Evolutionary conservation across 2,329 filamentous ascomycete species (phyloP), one percentile per base, ranked within the genome.

Genomic region (Pestalotiopsis fici): DNA sequence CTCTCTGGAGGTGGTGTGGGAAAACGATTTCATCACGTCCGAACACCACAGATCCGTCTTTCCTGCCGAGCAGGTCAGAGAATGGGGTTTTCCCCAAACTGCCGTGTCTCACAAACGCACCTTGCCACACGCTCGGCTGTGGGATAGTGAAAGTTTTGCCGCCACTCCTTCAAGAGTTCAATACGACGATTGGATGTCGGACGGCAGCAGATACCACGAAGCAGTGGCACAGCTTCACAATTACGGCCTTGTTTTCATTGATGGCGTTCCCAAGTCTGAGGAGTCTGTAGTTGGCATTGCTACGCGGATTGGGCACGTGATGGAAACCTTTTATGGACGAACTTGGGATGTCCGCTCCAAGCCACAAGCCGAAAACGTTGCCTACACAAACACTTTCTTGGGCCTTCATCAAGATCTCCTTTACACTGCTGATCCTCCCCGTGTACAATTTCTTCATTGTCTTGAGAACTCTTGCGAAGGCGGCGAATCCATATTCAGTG

Each of bases 361-460:
- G 65, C 91, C 92, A 1, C 79, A 93, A 66, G 93, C 95, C 27
- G 94, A 95, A 76, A 98, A 98, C 77, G 93, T 98, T 3, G 95
- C 96, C 11, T 94, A 98, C 81, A 98, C 95, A 1, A 91, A 87
- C 74, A 86, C 91, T 61, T 91, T 90, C 74, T 88, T 98, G 1
- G 93, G 93, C 18, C 90, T 98, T 60, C 96, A 99, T 81, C 96
- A 97, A 88, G 96, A 98, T 77, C 86, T 98, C 54, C 85, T 98
- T 66, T 98, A 98, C 81, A 91, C 96, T 80, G 82, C 87, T 15
- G 88, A 93, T 63, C 90, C 93, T 2, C 95, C 95, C 0, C 89
- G 91, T 37, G 88, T 96, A 64, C 95, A 99, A 79, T 83, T 98
- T 27, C 88, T 98, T 3, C 96, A 98, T 80, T 98, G 94, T 75